Base-by-base conservation (phyloP, 2,329 filamentous ascomycete species). In the Ophiosphaerella herpotricha region DNA sequence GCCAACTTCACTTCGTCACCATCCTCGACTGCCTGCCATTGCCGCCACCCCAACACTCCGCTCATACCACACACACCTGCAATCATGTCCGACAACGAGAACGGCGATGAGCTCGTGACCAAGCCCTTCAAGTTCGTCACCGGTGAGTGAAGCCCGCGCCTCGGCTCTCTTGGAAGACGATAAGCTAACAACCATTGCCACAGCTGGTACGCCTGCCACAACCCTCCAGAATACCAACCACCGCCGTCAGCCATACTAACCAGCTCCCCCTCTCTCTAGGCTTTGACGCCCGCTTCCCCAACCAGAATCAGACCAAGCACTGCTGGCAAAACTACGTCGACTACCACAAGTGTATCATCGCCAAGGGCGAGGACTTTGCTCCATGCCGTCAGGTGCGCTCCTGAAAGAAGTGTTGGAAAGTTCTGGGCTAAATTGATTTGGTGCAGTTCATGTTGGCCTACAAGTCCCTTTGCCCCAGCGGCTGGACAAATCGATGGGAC, bases 321-420 rank as follows among this genome's bases (percentile, higher is more conserved):
- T 99, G 94, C 90, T 99, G 94, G 94, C 95, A 99, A 79, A 99
- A 99, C 86, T 99, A 99, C 81, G 94, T 99, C 82, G 94, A 99
- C 80, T 97, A 99, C 85, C 90, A 99, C 87, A 99, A 99, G 86
- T 99, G 94, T 84, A 91, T 97, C 79, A 82, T 88, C 75, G 93
- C 92, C 80, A 97, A 97, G 86, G 93, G 93, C 79, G 93, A 97
- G 83, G 92, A 97, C 75, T 97, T 97, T 78, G 88, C 90, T 69
- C 93, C 93, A 63, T 97, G 93, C 89, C 88, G 87, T 73, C 92
- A 97, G 88, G 92, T 96, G 87, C 62, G 58, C 35, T 23, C 18
- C 36, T 39, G 36, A 41, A 16, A 18, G 23, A 2, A 41, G 26
- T 9, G n/a, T 32, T n/a, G 7, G 1, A 4, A 29, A 40, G 34